Evolutionary conservation across 208 protist genomes (phyloP), one percentile per base, ranked within the genome.

Genomic region (Strigomonas culicis): DNA sequence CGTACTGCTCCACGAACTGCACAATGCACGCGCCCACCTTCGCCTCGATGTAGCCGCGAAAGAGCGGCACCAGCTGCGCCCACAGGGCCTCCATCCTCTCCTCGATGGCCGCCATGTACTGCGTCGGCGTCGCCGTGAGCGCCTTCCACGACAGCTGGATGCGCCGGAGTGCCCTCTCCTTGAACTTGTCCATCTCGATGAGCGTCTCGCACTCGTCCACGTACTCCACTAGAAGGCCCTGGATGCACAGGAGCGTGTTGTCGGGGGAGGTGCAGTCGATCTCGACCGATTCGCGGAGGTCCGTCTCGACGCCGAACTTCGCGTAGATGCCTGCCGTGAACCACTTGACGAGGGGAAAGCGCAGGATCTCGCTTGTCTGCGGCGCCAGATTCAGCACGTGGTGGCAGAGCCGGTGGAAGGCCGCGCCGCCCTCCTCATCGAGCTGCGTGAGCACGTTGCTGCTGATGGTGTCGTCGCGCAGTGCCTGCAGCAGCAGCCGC

Each of bases 261-360:
- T 80, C 74, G 0, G 74, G 74, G 0, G 74, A 77, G 15, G 70
- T 84, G 74, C 73, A 84, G 63, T 84, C 78, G 0, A 80, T 32
- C 4, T 44, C 47, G 27, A 70, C 58, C 28, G 59, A 22, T 30
- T 51, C 43, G 28, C 58, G 32, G 10, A 28, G n/a, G 50, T 47
- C 39, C 1, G 36, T 51, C 39, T 47, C 32, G 36, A 62, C 22
- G 19, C 41, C 55, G 24, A 46, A 59, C 22, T 59, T 59, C 30
- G 55, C 13, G 31, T 51, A 70, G 15, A 70, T 22, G 28, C 56
- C 62, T 7, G 34, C 30, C 21, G 70, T 73, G 60, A 70, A 66
- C 74, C 74, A 80, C 49, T 68, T 58, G 43, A 84, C 22, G 21
- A 84, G n/a, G 13, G 63, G 70, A 32, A 77, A 74, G 15, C 47